Conservation (phyloP, 2,329 filamentous ascomycete genomes). For the Pseudocercospora eumusae region DNA sequence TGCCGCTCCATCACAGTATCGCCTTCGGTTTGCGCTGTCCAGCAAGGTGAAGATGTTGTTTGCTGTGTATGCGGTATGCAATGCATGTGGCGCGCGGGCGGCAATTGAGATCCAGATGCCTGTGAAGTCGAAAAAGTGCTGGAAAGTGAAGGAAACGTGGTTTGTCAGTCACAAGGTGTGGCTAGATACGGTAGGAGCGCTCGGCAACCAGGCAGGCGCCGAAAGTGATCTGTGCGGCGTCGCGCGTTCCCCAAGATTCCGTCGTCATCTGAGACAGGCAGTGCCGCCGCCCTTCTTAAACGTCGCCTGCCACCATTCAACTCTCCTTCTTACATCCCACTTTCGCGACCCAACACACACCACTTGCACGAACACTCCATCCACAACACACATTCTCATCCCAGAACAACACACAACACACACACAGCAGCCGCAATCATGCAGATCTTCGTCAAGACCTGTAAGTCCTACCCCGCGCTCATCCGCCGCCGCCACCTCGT, state of each 20-base stretch:
- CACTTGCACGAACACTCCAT: conserved; percentile 12
- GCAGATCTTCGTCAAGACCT: conserved; percentile 99
- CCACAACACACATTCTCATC: conserved; percentile 18
- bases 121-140: conserved; percentile 3
- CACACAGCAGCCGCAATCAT: conserved; percentile 51
- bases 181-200: background rate
- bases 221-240: background rate
- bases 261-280: conserved; percentile 9
- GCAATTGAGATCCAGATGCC: background rate
- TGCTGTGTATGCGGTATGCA: background rate
- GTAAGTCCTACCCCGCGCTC: conserved; percentile 58
- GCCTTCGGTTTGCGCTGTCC: background rate
- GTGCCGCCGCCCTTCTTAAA: conserved; percentile 4
- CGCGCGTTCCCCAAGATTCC: conserved; percentile 1
- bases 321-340: conserved; percentile 14
- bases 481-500: conserved; percentile 28
- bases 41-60: conserved; percentile 1
- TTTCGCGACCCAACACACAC: conserved; percentile 14
- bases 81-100: conserved; percentile 10
- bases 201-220: background rate
- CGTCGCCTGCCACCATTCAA: conserved; percentile 9
- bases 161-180: background rate
- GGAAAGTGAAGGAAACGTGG: conserved; percentile 13
- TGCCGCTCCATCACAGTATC: conserved; percentile 1
- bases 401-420: conserved; percentile 30